Evolutionary conservation across 2,329 filamentous ascomycete species (phyloP), one percentile per base, ranked within the genome.

Genomic region (Nemania sp.): DNA sequence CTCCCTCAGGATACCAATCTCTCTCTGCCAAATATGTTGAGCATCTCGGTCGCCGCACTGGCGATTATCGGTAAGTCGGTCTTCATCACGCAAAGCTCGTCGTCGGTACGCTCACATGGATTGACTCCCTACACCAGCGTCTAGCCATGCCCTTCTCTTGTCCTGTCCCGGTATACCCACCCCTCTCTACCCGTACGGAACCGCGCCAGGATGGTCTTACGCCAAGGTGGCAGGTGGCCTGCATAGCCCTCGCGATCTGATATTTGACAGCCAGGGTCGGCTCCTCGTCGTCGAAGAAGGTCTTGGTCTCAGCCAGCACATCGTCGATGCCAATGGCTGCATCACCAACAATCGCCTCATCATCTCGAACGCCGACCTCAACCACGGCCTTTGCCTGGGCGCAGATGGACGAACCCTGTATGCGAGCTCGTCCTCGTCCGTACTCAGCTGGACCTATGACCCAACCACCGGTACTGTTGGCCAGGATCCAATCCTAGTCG

Each of bases 371-470:
- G 2, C 57, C 12, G 50, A 60, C 17, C 60, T 73, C 32, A 85
- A 84, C 54, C 78, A 80, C 63, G 77, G 77, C 9, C 71, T 79
- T 39, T 73, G 73, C 7, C 66, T 80, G 5, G 76, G 73, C 3
- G 61, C 67, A 0, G 74, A 78, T 65, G 73, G 73, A 9, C 65
- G 65, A 18, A 76, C 70, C 3, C 55, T 79, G 40, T 80, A 75
- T 55, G 75, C 75, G 4, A 86, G 83, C 11, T 81, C 78, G 12
- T 63, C 77, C 0, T 76, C 80, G 43, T 74, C 74, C 11, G 81
- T 83, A 12, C 86, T 78, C 67, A 73, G 80, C 9, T 88, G 84
- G 83, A 65, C 74, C 32, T 89, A 89, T 66, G 77, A 86, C 68
- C 69, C 79, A 4, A 65, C 69, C 0, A 74, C 74, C 4, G 77